phyloP scores from a whole-genome alignment of 2,329 filamentous ascomycete species.

The Cordyceps tenuipes region DNA sequence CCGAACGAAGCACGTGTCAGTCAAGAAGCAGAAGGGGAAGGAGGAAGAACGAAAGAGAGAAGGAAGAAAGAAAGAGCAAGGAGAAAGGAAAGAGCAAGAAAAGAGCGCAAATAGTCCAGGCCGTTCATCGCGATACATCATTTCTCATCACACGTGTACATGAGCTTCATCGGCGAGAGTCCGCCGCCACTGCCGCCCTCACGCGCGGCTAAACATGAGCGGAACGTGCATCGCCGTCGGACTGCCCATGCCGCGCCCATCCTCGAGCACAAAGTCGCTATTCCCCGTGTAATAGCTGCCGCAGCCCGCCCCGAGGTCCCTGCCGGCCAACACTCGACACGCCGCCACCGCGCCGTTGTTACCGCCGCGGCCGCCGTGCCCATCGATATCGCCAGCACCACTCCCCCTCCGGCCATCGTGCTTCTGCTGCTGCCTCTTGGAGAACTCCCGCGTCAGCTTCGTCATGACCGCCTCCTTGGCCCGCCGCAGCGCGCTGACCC shows the following conservation, averaged over 20 bases:
- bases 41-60: neutral
- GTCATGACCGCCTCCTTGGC: conserved; percentile 53
- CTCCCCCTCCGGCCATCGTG: conserved; percentile 2
- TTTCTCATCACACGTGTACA: neutral
- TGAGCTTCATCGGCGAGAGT: neutral
- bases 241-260: conserved; percentile 42
- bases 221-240: conserved; percentile 45
- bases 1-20: neutral
- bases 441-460: conserved; percentile 48
- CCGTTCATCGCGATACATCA: neutral
- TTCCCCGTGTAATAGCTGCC: conserved; percentile 21
- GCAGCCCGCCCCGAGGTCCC: conserved; percentile 23
- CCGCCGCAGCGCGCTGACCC: conserved; percentile 46
- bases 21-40: neutral
- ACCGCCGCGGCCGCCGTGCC: conserved; percentile 7
- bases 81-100: too few relatives aligned
- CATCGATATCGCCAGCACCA: neutral
- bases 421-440: conserved; percentile 19
- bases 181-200: neutral
- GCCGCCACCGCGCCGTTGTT: conserved; percentile 25
- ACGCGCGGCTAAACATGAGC: conserved; percentile 47
- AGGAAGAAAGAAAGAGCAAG: neutral
- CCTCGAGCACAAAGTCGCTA: conserved; percentile 29
- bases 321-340: conserved; percentile 23
- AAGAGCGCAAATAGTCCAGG: neutral